Evolutionary conservation across 139 green algal genomes (phyloP), one percentile per base, ranked within the genome.

Genomic region (Parachlorella kessleri): DNA sequence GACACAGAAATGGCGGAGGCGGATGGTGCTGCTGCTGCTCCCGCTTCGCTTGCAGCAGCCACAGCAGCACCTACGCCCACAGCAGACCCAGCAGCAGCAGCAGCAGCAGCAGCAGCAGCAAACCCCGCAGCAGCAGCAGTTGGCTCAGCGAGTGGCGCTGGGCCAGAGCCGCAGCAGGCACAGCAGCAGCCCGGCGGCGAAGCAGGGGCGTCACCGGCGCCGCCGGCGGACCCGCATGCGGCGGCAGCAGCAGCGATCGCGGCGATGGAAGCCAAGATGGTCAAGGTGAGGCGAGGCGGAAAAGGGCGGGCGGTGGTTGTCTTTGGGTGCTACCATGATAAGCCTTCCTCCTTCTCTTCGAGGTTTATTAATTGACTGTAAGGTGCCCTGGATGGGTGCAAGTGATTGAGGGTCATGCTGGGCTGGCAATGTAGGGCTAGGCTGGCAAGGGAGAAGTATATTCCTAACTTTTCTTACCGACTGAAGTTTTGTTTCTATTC

Each of bases 21-120:
- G n/a, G 37, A 64, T 68, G 76, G 3, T 35, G 63, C 42, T 53
- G 41, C 42, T 33, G 10, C 74, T 32, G 41, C 80, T 73, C 40
- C 64, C 14, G 39, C 67, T 26, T 6, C 4, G 40, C 36, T n/a
- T 2, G 63, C 21, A 26, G 75, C 24, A 30, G 41, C 54, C 24
- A 30, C 30, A 28, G 26, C 63, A 42, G 65, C 55, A 30, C 53
- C 75, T 32, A 72, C 38, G n/a, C 36, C 70, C 21, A 73, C 76
- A 69, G 79, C 68, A 39, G 41, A 68, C 35, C 65, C 70, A n/a
- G 72, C 59, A 39, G 83, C 79, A 70, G 75, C 79, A 70, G 33
- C 64, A 41, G 39, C 69, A 55, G 26, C 76, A 26, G 41, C 68
- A 21, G 28, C 30, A 30, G 40, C 75, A 10, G 65, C 64, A 30